phyloP scores from a whole-genome alignment of 495 filamentous ascomycete species.

The Rusavskia elegans region DNA sequence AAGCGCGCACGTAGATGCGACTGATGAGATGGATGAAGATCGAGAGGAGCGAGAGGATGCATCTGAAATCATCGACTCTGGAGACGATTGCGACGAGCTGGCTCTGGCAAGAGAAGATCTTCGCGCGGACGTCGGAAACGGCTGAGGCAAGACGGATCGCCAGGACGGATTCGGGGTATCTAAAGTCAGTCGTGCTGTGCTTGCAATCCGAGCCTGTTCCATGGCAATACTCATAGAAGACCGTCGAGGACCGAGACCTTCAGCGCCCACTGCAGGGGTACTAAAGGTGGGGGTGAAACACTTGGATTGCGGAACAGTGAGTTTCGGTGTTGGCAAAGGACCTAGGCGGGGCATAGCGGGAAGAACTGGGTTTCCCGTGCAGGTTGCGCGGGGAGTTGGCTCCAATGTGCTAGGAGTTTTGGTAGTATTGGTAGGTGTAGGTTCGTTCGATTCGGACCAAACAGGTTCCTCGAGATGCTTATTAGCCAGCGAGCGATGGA shows the following conservation, averaged over 20 bases:
- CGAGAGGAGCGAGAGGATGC: conserved; percentile 38
- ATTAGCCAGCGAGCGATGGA: conserved; percentile 2
- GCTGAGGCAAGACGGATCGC: conserved; percentile 34
- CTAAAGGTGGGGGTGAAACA: conserved; percentile 37
- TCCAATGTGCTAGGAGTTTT: conserved; percentile 43
- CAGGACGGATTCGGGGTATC: conserved; percentile 30
- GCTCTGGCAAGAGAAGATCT: conserved; percentile 66
- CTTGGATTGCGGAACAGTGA: conserved; percentile 49
- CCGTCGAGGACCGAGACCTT: conserved; percentile 32
- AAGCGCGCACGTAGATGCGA: conserved; percentile 51
- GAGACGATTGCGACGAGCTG: conserved; percentile 63
- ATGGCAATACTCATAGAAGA: conserved; percentile 68
- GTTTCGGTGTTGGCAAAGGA: conserved; percentile 60
- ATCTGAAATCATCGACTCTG: conserved; percentile 84
- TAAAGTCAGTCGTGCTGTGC: conserved; percentile 47
- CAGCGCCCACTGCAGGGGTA: conserved; percentile 85
- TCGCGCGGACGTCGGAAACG: conserved; percentile 36
- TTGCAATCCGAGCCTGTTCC: conserved; percentile 52
- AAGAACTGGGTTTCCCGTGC: conserved; percentile 22
- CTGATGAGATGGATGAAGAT: conserved; percentile 32
- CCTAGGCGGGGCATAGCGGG: conserved; percentile 41
- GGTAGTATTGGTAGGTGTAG: conserved; percentile 27
- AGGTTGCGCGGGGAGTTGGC: conserved; percentile 26
- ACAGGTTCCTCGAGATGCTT: conserved; percentile 9
- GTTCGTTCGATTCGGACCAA: conserved; percentile 25